Base-by-base conservation (phyloP, 345 rosid genomes). In the Populus pruinosa region DNA sequence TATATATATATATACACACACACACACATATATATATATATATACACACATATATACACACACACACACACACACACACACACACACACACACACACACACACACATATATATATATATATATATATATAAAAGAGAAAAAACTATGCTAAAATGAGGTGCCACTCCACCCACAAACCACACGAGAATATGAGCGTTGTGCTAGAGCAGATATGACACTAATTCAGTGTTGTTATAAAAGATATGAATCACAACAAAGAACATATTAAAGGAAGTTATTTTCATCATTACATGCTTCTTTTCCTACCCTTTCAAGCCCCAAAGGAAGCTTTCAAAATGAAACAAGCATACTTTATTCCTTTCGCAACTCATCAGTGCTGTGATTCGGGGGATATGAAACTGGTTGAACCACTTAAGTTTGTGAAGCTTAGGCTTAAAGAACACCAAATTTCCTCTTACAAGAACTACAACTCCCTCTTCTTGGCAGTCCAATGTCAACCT, bases 311-410 rank as follows among this genome's bases (percentile, higher is more conserved):
- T 18, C 11, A 63, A 68, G 17, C 7, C 29, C 43, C 11, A 16
- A 18, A 38, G 39, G 76, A 53, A 61, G 21, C 67, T 73, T 35
- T 36, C 41, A 72, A 27, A 74, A 78, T n/a, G 74, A 71, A 38
- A 69, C 17, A 13, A 29, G n/a, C 80, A 41, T 90, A 93, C 99
- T 84, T 78, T 93, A 73, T 89, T 91, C 92, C 82, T 84, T 90
- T 43, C 41, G 82, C 27, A 85, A 73, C 47, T 79, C 93, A 8
- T 79, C 80, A 50, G 82, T 67, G 82, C 59, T 74, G 44, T 78
- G 83, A 74, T 85, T 81, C 63, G 90, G 83, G 61, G 88, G 88
- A 78, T 90, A 80, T 82, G 80, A 88, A 84, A 89, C 83, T 5
- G 88, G 89, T 85, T 92, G 85, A 78, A 72, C 77, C 49, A 91